Base-by-base conservation (phyloP, 805 yeast species). In the Candida methanosorbosa region DNA sequence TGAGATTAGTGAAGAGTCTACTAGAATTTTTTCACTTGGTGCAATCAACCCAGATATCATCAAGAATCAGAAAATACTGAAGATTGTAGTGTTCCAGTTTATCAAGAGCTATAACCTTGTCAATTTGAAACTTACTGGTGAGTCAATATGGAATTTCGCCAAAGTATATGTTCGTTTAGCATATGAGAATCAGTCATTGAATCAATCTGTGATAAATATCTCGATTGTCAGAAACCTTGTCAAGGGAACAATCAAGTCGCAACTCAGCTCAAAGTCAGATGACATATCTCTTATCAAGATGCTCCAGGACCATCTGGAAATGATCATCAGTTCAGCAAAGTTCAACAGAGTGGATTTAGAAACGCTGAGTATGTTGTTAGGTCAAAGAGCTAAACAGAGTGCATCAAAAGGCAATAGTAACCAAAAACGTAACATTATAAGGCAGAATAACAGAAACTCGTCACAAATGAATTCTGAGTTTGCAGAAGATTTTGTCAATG, bases 1-100 rank as follows among this genome's bases (percentile, higher is more conserved):
- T 32, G 92, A 82, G 49, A 72, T 78, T 6, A 64, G 79, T 3
- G 71, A 66, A 18, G 90, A 82, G 42, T 57, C 72, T 20, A 66
- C 72, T 7, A 72, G 70, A 50, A 66, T 81, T 2, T 67, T 81
- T 30, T 76, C 87, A 1, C 54, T 82, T 27, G 94, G 94, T 2
- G 72, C 80, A 20, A 75, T 78, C 34, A 82, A 82, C 46, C 78
- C 79, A 4, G 85, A 79, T 33, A 83, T 82, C 25, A 55, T 63
- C 11, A 61, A 59, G 34, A 78, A 79, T 46, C 68, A 76, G 27
- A 61, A 61, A 9, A 34, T 53, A 1, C 52, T 82, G 29, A 64
- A 77, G 46, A 52, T 65, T 5, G 56, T 63, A 20, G 70, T 81
- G 4, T 71, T 81, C 36, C 63, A 61, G 21, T 59, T 72, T 39